phyloP scores from a whole-genome alignment of 345 rosid genomes.

The Boechera divaricarpa region DNA sequence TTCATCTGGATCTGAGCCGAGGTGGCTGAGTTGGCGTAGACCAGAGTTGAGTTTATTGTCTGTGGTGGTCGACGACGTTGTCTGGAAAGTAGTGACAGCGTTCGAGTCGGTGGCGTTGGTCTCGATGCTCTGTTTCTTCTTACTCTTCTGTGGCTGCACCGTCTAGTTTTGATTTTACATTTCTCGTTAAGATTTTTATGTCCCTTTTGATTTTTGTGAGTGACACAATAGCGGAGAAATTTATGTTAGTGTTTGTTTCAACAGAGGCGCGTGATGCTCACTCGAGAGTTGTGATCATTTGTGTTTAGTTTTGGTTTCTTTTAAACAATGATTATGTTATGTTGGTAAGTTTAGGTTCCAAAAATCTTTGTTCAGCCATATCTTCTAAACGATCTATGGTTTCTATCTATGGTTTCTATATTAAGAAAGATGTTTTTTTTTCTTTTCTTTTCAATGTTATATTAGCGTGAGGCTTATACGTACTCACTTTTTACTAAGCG shows the following conservation, averaged over 20 bases:
- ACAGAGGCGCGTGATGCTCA: conserved; percentile 31
- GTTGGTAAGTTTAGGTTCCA: not conserved
- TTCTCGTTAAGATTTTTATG: not conserved
- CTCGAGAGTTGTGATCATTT: not conserved
- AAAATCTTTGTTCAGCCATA: not conserved
- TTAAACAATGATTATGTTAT: not conserved
- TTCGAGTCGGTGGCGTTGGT: conserved; percentile 88
- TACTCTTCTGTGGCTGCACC: conserved; percentile 88
- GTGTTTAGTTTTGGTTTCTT: conserved; percentile 14
- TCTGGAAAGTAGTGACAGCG: conserved; percentile 76
- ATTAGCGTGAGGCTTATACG: not conserved
- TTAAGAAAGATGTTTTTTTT: no score
- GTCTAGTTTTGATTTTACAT: conserved; percentile 39
- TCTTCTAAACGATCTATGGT: no score
- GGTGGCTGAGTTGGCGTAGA: conserved; percentile 37
- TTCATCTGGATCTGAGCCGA: conserved; percentile 32
- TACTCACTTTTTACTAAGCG: not conserved
- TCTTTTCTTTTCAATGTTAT: no score
- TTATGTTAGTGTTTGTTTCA: not conserved
- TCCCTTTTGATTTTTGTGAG: not conserved
- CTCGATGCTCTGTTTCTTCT: conserved; percentile 88
- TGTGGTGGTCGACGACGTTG: conserved; percentile 61
- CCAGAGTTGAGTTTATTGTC: conserved; percentile 55
- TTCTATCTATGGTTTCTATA: no score
- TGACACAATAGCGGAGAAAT: conserved; percentile 31